Conservation (phyloP, 225 moss, liverwort and hornwort species). For the Bryoerythrophyllum caledonicum region DNA sequence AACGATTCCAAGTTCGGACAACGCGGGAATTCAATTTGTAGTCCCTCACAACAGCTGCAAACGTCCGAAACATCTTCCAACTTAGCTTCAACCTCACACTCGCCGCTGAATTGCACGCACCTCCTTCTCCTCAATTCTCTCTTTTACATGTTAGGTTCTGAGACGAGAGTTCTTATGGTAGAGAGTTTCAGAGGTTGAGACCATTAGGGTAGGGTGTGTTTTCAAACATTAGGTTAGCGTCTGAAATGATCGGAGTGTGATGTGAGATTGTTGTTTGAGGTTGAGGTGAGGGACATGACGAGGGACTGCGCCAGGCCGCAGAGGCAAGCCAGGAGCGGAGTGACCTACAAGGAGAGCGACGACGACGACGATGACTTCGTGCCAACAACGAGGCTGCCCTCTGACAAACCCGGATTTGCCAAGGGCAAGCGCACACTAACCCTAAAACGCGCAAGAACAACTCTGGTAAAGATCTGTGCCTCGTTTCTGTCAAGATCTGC, state of each 20-base stretch:
- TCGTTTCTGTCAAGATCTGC: background rate
- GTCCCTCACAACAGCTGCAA: background rate
- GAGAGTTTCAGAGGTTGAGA: background rate
- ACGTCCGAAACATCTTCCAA: background rate
- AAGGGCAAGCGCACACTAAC: constrained; percentile 52
- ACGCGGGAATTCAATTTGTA: constrained; percentile 31
- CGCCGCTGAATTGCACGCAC: background rate
- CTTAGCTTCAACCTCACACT: constrained; percentile 19
- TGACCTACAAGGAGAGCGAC: constrained; percentile 51
- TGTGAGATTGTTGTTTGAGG: constrained; percentile 9
- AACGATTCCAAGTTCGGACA: constrained; percentile 8
- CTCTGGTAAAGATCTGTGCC: constrained; percentile 18
- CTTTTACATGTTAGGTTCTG: background rate
- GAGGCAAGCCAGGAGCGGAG: constrained; percentile 45
- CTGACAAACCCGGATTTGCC: constrained; percentile 33
- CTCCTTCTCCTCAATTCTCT: background rate
- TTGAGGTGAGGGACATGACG: constrained; percentile 25
- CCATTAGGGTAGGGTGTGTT: background rate
- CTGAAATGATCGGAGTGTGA: constrained; percentile 25
- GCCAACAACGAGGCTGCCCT: constrained; percentile 15
- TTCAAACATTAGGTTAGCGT: background rate
- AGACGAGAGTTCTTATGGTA: constrained; percentile 4
- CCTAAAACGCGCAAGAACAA: constrained; percentile 41
- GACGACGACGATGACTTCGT: constrained; percentile 46
- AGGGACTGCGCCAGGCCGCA: constrained; percentile 29